Conservation (phyloP, 768 basidiomycete genomes). For the Tylopilus subfusipes region DNA sequence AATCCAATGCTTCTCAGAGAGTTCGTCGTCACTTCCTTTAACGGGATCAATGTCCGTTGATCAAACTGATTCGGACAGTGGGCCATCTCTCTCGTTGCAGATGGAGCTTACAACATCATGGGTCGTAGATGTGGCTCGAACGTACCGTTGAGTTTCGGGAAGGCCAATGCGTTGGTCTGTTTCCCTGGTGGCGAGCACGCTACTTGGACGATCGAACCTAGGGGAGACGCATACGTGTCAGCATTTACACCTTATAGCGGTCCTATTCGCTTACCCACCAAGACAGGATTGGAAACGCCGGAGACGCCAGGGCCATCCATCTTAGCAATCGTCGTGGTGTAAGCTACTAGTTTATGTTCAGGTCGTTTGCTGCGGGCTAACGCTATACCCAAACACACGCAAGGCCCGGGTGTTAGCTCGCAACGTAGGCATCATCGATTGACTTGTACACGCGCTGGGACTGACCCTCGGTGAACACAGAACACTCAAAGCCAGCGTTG, state of each 20-base stretch:
- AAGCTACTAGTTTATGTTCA: background rate
- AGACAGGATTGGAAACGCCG: conserved; percentile 6
- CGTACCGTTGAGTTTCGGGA: background rate
- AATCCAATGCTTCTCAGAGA: background rate
- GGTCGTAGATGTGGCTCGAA: background rate
- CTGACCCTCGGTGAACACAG: background rate
- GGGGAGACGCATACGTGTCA: conserved; percentile 3
- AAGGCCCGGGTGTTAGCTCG: background rate
- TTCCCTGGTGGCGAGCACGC: background rate
- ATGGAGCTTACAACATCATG: background rate
- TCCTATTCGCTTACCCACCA: background rate
- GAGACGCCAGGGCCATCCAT: conserved; percentile 3
- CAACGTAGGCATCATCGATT: background rate
- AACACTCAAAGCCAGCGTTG: conserved; percentile 5
- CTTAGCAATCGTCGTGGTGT: background rate
- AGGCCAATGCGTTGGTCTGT: background rate
- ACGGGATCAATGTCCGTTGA: background rate
- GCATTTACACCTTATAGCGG: background rate
- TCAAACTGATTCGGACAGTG: background rate
- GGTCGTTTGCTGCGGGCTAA: background rate
- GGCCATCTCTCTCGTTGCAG: background rate
- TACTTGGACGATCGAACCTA: conserved; percentile 5
- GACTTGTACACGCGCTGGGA: background rate
- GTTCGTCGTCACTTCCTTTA: background rate
- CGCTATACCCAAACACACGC: background rate